Evolutionary conservation across 768 basidiomycete genomes (phyloP), one percentile per base, ranked within the genome.

Genomic region (Rubroboletus pulcherrimus): DNA sequence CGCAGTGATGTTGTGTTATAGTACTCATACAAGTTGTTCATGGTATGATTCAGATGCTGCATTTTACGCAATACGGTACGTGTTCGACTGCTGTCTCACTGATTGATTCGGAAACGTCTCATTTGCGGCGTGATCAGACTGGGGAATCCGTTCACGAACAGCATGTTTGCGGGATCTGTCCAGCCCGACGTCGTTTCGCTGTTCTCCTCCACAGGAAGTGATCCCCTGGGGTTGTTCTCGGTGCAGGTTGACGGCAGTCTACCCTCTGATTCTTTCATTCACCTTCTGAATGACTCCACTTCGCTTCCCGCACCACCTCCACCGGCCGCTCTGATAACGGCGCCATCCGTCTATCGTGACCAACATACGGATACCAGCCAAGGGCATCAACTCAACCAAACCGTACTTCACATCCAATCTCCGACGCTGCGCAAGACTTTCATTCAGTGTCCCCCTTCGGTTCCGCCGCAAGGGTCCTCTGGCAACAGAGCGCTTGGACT

Each of bases 361-460:
- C 72, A 61, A 42, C 58, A 56, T 45, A 62, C 60, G 41, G 64
- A 68, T 41, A 64, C 61, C 64, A 77, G 63, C 65, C 75, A 43
- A 50, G 70, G 72, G 9, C 68, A 68, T 56, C 44, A 65, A 31
- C 73, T 90, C 5, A 73, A 77, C 55, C 87, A 90, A 66, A 85
- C 83, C 1, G 87, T 90, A 1, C 77, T 92, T 14, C 89, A 92
- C 58, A 78, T 92, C 46, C 90, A 92, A 63, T 90, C 88, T 5
- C 89, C 90, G 26, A 86, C 85, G 12, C 63, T 90, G 34, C 78
- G 73, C 49, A 84, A 75, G 49, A 87, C 89, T 0, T 91, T 78
- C 63, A 80, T 92, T 35, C 83, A 81, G 8, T 84, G 78, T 61
- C 89, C 89, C 15, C 74, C 78, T 21, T 57, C 57, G 60, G 60